These are phyloP conservation scores for Kwoniella bestiolae DNA, from an alignment of 768 basidiomycete species.

Conservation along the genomic window DNA sequence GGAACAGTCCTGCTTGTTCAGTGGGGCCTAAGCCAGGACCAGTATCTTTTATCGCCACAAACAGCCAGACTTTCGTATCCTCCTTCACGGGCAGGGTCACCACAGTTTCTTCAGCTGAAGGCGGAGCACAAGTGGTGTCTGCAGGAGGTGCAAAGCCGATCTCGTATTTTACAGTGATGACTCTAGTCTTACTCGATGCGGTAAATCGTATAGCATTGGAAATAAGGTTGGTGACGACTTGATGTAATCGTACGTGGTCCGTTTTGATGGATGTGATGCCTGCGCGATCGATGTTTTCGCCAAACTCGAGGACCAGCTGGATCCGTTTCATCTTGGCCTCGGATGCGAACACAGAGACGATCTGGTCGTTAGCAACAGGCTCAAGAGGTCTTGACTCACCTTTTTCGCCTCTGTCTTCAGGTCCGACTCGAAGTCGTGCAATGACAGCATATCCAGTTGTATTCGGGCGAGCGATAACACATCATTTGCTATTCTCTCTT, in stretches of 20 bases:
- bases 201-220: constrained; percentile 54
- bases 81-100: constrained; percentile 14
- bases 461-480: constrained; percentile 46
- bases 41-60: constrained; percentile 45
- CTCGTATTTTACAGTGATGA: constrained; percentile 44
- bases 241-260: constrained; percentile 34
- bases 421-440: constrained; percentile 41
- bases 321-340: constrained; percentile 47
- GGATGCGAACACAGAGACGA: constrained; percentile 48
- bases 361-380: constrained; percentile 19
- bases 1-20: constrained; percentile 45
- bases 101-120: neutral
- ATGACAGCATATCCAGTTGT: constrained; percentile 45
- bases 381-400: constrained; percentile 17
- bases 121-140: constrained; percentile 29
- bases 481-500: constrained; percentile 53
- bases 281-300: constrained; percentile 26
- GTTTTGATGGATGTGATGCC: constrained; percentile 20
- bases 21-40: constrained; percentile 50
- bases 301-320: constrained; percentile 40
- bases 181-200: constrained; percentile 27
- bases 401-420: constrained; percentile 38
- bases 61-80: constrained; percentile 36
- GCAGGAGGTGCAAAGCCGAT: constrained; percentile 34
- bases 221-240: constrained; percentile 49